A percentile compares a stretch with the other conserved stretches of the same genome.
Conservation (phyloP, 768 basidiomycete species). For the Cystobasidium ongulense region DNA sequence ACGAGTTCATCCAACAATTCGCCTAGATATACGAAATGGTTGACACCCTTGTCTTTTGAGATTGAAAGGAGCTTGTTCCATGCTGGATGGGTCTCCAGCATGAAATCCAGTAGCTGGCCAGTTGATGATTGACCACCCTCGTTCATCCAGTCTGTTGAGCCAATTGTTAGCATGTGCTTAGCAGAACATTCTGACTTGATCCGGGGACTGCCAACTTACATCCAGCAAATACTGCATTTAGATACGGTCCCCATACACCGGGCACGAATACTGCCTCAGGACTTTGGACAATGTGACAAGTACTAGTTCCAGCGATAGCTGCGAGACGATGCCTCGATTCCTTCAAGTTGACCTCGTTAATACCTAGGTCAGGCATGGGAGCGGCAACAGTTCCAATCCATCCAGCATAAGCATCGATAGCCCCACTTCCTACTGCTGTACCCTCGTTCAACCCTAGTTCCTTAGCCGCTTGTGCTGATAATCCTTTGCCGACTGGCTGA, state of each 20-base stretch:
- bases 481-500: slow-evolving; percentile 72
- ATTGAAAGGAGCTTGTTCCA: slow-evolving; percentile 61
- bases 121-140: slow-evolving; percentile 98
- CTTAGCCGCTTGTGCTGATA: slow-evolving; percentile 66
- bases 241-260: slow-evolving; percentile 62
- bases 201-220: slow-evolving; percentile 47
- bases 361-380: slow-evolving; percentile 48
- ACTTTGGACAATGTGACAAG: slow-evolving; percentile 91
- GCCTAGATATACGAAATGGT: slow-evolving; percentile 54
- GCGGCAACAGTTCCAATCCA: slow-evolving; percentile 96
- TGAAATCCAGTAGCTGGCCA: slow-evolving; percentile 95
- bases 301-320: slow-evolving; percentile 90
- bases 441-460: slow-evolving; percentile 78
- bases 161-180: neutral
- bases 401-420: slow-evolving; percentile 95
- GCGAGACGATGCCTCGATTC: slow-evolving; percentile 77
- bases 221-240: slow-evolving; percentile 81
- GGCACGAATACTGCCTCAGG: slow-evolving; percentile 73
- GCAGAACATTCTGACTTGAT: neutral
- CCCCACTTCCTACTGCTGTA: slow-evolving; percentile 82
- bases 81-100: slow-evolving; percentile 83
- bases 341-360: slow-evolving; percentile 55
- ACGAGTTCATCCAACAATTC: slow-evolving; percentile 56
- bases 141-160: slow-evolving; percentile 73
- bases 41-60: slow-evolving; percentile 52